Base-by-base conservation (phyloP, 176 grass and related monocot species). In the Tuctoria greenei region DNA sequence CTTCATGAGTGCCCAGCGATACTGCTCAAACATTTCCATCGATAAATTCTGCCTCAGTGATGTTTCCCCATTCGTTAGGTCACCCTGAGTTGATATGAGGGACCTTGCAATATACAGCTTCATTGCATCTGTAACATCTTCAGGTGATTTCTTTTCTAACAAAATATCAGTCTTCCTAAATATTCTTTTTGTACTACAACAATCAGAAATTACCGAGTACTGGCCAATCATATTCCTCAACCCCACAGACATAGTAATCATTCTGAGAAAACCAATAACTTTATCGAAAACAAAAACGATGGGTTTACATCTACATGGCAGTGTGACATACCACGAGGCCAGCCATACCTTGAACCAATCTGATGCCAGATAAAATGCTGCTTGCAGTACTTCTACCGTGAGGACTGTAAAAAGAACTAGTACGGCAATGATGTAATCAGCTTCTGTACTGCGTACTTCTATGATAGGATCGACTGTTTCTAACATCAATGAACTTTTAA, bases 381-480 rank as follows among this genome's bases (percentile, higher is more conserved):
- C n/a, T 62, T 80, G 67, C 15, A 80, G 67, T 27, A 80, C 0
- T 62, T 80, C 78, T 20, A 70, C 21, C 7, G 35, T 1, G 4
- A 80, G 1, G 6, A 61, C 0, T n/a, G 15, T 50, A 42, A 7
- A 8, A 34, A 80, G 13, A 62, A 71, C 18, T 11, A 61, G 0
- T 2, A 50, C 0, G 7, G 67, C 60, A 44, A 80, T 27, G 11
- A 2, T 26, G 14, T 10, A 3, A n/a, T 71, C 78, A 39, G 0
- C 0, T 24, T 0, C 39, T 51, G 44, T 36, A 0, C 2, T 38
- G 20, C 26, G 41, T 3, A 71, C 78, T 39, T 71, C 26, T 16
- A 79, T 16, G 12, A 70, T 46, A 16, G 66, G 40, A 0, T 5
- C 13, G 25, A 11, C 1, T 11, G 77, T 60, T 18, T 11, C 1